These are phyloP conservation scores for Dovyalis caffra DNA, from an alignment of 345 rosid genomes.

Conservation along the genomic window DNA sequence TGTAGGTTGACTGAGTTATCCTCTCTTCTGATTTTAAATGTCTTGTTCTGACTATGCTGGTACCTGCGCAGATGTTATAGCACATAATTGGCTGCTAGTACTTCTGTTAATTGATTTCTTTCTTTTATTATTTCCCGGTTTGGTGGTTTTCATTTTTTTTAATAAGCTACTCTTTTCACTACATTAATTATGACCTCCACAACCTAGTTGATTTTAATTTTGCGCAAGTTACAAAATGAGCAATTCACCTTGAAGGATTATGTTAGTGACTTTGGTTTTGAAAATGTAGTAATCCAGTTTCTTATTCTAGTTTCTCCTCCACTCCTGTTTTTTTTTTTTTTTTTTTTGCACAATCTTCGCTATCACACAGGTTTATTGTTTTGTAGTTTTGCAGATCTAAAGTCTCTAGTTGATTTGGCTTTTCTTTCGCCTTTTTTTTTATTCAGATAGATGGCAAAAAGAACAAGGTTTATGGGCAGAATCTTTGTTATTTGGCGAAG, in stretches of 20 bases:
- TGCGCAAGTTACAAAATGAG: neutral
- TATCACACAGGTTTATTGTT: neutral
- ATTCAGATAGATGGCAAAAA: constrained; percentile 85
- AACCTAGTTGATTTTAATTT: neutral
- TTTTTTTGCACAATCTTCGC: neutral
- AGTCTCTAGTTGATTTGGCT: constrained; percentile 2
- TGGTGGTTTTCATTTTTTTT: neutral
- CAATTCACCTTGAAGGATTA: neutral
- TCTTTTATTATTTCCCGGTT: neutral
- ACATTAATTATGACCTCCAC: neutral
- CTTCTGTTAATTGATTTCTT: neutral
- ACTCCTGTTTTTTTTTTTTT: no score
- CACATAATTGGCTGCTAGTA: neutral
- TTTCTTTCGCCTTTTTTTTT: constrained; percentile 9
- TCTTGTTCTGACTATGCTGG: neutral
- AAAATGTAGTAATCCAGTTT: neutral
- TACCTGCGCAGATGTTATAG: neutral
- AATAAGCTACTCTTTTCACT: neutral
- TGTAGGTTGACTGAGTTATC: neutral
- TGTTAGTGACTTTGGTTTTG: neutral
- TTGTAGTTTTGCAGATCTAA: neutral
- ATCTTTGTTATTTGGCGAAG: constrained; percentile 96
- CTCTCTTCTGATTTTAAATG: neutral
- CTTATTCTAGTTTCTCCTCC: neutral
- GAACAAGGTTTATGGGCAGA: constrained; percentile 99